Conservation (phyloP, 2,329 filamentous ascomycete genomes). For the Ophiostoma australiae region DNA sequence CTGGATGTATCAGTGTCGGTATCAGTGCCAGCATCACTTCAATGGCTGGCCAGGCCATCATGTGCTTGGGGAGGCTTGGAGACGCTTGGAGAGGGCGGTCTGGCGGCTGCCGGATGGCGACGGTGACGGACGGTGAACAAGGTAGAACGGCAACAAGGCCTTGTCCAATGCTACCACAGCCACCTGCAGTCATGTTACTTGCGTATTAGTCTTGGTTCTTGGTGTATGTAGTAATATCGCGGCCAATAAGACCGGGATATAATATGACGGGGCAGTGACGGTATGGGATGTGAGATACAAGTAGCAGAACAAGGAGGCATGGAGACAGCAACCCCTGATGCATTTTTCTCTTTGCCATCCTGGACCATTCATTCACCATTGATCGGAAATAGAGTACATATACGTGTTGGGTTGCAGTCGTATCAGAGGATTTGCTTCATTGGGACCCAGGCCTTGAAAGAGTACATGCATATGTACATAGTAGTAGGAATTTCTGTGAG, state of each 20-base stretch:
- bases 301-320: too few species aligned
- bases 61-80: too few species aligned
- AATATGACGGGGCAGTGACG: background rate
- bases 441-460: background rate
- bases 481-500: too few species aligned
- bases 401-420: background rate
- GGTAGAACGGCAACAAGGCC: constrained; percentile 6
- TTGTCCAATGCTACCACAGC: background rate
- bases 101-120: too few species aligned
- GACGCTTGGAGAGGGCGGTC: too few species aligned
- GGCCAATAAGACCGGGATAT: background rate
- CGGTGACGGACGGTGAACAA: background rate
- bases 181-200: background rate
- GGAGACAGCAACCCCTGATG: background rate
- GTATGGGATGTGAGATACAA: background rate
- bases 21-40: too few species aligned
- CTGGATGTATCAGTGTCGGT: too few species aligned
- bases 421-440: background rate
- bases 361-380: background rate
- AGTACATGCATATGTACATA: background rate
- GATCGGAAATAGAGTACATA: background rate
- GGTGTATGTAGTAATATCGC: background rate
- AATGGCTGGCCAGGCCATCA: too few species aligned
- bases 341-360: background rate
- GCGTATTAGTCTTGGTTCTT: background rate